Evolutionary conservation across 805 yeast genomes (phyloP), one percentile per base, ranked within the genome.

Genomic region (Cyberlindnera samutprakarnensis): DNA sequence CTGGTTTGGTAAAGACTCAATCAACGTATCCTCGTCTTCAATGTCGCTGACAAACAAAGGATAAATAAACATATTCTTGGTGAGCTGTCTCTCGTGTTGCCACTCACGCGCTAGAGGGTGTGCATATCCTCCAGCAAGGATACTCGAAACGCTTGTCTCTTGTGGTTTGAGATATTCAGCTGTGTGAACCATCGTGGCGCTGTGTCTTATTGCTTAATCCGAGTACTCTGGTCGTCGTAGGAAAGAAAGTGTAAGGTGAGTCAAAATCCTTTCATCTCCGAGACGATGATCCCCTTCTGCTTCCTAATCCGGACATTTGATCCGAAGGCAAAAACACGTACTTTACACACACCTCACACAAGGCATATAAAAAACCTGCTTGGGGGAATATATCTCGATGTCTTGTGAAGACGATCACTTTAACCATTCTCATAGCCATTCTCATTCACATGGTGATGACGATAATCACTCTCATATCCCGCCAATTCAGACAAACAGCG

Each of bases 121-220:
- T 57, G 84, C 83, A 61, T 88, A 92, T 4, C 97, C 96, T 38
- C 97, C 96, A 40, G 92, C 90, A 26, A 92, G 66, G 25, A 92
- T 63, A 6, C 95, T 82, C 11, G 86, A 68, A 39, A 85, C 72
- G 23, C 68, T 64, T 1, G 88, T 73, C 21, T 71, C 72, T 16
- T 67, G 63, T 2, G 65, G 59, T 13, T 74, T 72, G 32, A 81
- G 61, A 49, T 70, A 87, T 51, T 81, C 77, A 6, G 95, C 94
- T 25, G 64, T 63, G 54, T 84, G 94, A 30, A 63, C 62, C 76
- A 70, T 74, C 21, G n/a, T n/a, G n/a, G n/a, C n/a, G n/a, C n/a
- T n/a, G n/a, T n/a, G n/a, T n/a, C n/a, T n/a, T n/a, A n/a, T n/a
- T n/a, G n/a, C n/a, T n/a, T n/a, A n/a, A n/a, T n/a, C n/a, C n/a